Base-by-base conservation (phyloP, 1,284 basidiomycete genomes). In the Papiliotrema terrestris region DNA sequence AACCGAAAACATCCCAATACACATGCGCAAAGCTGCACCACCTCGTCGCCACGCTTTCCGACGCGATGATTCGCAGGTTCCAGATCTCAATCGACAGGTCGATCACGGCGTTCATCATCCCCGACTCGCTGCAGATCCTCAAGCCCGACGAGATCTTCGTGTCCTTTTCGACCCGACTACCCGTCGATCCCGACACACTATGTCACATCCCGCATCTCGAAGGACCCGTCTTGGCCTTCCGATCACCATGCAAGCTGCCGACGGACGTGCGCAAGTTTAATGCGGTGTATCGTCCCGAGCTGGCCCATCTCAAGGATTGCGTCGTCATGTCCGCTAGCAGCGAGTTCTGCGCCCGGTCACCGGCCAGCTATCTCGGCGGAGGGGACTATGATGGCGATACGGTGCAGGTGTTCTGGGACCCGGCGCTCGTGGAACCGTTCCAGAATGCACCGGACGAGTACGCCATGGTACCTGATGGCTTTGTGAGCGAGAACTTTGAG, bases 331-430 rank as follows among this genome's bases (percentile, higher is more conserved):
- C 69, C 0, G 68, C 71, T 0, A 57, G 61, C 39, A 55, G 55
- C 25, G 47, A 25, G 2, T 39, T 60, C n/a, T 74, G 72, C 44
- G 48, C 35, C 11, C 59, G 60, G 23, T 71, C 71, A 2, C 71
- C 72, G 0, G 71, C 69, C 15, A 69, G 65, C 49, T 63, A 62
- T 42, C 58, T 71, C 20, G 66, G 65, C 2, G 72, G 72, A n/a
- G 72, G 72, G 2, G 72, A 74, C 54, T 72, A 74, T 47, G 72
- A 74, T 49, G 72, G 72, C 2, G 72, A 74, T 55, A 71, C 67
- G 1, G 62, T 65, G 1, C 59, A 63, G 14, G 45, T 72, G 15
- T 61, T 69, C 45, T 72, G 66, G 64, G 67, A 68, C 39, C 37
- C 44, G 1, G 56, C 37, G 0, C 46, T 74, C 1, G 68, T 72